Conservation (phyloP, 164 flowering plant genomes). For the Nymphaea thermarum region DNA sequence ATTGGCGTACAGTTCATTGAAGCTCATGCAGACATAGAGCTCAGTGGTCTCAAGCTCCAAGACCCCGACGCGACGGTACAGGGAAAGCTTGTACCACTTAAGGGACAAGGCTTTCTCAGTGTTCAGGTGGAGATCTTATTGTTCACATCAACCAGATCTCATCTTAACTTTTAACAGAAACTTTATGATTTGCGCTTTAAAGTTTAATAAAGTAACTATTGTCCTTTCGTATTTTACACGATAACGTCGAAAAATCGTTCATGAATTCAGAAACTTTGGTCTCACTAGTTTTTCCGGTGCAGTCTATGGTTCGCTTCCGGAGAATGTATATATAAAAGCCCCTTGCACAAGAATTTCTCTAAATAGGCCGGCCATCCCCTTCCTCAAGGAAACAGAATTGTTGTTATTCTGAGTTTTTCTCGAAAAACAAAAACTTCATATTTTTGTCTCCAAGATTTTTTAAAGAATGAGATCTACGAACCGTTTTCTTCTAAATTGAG, state of each 20-base stretch:
- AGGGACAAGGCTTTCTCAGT: conserved; percentile 22
- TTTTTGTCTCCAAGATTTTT: too few species aligned
- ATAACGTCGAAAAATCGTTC: background rate
- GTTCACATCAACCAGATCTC: too few species aligned
- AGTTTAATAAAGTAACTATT: too few species aligned
- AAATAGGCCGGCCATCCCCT: too few species aligned
- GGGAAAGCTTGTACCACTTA: conserved; percentile 26
- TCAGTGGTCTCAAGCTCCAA: conserved; percentile 18
- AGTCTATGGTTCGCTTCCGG: background rate
- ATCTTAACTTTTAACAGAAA: background rate
- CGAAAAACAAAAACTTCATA: too few species aligned
- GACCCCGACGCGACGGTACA: conserved; percentile 27
- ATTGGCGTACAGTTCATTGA: conserved; percentile 30
- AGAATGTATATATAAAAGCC: background rate
- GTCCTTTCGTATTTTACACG: background rate
- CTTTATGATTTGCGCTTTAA: background rate
- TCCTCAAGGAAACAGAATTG: too few species aligned
- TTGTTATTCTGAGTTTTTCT: too few species aligned
- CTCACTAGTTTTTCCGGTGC: background rate
- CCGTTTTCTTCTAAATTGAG: too few species aligned
- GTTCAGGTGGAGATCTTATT: conserved; percentile 7
- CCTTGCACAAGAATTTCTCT: too few species aligned
- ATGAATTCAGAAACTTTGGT: background rate
- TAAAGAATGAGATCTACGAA: too few species aligned
- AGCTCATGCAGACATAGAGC: conserved; percentile 28